These are phyloP conservation scores for Cladosporium oxysporum DNA, from an alignment of 2,329 filamentous ascomycete species.

Conservation along the genomic window DNA sequence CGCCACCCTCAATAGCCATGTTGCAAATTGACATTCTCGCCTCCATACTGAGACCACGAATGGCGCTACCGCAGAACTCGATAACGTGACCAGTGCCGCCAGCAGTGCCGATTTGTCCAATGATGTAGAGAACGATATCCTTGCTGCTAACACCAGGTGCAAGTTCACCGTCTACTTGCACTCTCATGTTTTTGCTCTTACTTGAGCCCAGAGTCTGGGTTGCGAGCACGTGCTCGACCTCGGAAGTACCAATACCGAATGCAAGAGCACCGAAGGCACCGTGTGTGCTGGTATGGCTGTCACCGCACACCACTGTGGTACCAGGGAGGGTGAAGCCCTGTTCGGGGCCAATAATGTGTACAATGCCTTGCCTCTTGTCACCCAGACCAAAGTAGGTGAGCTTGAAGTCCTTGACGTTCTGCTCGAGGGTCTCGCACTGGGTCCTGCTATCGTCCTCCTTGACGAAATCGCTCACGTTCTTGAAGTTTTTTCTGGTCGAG, in stretches of 20 bases:
- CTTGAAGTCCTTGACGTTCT: conserved; percentile 95
- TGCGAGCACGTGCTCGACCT: conserved; percentile 97
- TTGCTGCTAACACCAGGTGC: conserved; percentile 92
- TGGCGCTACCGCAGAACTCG: conserved; percentile 95
- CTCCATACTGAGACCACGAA: conserved; percentile 87
- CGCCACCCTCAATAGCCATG: conserved; percentile 97
- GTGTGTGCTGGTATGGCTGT: conserved; percentile 97
- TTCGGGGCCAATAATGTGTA: conserved; percentile 97
- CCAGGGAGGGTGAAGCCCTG: conserved; percentile 97
- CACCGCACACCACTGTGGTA: conserved; percentile 95
- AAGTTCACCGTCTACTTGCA: conserved; percentile 90
- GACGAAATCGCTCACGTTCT: conserved; percentile 91
- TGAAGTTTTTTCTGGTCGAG: conserved; percentile 84
- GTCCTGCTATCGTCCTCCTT: conserved; percentile 89
- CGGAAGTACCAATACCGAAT: conserved; percentile 95
- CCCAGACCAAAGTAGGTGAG: conserved; percentile 96
- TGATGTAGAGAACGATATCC: conserved; percentile 89
- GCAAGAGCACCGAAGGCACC: conserved; percentile 93
- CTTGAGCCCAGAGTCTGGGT: conserved; percentile 94
- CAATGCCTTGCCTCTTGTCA: conserved; percentile 96
- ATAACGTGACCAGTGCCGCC: conserved; percentile 94
- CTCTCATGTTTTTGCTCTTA: conserved; percentile 97
- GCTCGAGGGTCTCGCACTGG: conserved; percentile 93
- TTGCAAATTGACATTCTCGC: conserved; percentile 99
- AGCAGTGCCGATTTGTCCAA: conserved; percentile 91